Conservation (phyloP, 345 rosid species). For the Noccaea caerulescens region DNA sequence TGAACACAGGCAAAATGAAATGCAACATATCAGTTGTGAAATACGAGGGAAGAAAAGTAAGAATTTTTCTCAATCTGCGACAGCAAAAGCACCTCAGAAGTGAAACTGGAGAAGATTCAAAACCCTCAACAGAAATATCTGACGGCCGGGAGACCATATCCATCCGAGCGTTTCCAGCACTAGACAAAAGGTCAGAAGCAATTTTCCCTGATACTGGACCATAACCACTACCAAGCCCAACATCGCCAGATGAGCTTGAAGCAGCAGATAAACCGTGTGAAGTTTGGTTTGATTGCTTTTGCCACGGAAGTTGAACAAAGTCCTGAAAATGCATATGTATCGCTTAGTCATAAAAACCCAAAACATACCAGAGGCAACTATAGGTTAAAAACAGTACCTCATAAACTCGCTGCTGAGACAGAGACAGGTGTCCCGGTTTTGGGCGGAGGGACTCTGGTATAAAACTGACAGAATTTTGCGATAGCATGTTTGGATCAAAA, state of each 20-base stretch:
- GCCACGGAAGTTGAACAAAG: conserved; percentile 96
- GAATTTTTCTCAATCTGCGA: background rate
- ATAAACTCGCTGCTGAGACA: conserved; percentile 92
- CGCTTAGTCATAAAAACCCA: conserved; percentile 23
- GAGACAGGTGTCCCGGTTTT: conserved; percentile 86
- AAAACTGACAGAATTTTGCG: conserved; percentile 74
- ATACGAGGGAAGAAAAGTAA: conserved; percentile 3
- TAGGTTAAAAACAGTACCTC: conserved; percentile 57
- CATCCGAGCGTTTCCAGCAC: conserved; percentile 53
- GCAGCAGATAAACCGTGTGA: conserved; percentile 61
- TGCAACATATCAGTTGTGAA: conserved; percentile 25
- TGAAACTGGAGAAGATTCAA: conserved; percentile 60
- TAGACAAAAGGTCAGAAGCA: conserved; percentile 55
- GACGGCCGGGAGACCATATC: conserved; percentile 61
- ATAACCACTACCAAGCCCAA: conserved; percentile 53
- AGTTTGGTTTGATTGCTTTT: conserved; percentile 77
- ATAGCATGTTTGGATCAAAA: conserved; percentile 72
- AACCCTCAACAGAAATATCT: conserved; percentile 65
- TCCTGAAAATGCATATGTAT: conserved; percentile 56
- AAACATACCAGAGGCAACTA: conserved; percentile 21
- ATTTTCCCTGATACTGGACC: conserved; percentile 61
- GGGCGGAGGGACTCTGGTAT: conserved; percentile 94
- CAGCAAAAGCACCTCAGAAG: conserved; percentile 56
- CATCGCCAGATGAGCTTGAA: conserved; percentile 59
- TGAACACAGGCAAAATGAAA: conserved; percentile 52